phyloP scores from a whole-genome alignment of 768 basidiomycete species.

The Cubamyces sp. region DNA sequence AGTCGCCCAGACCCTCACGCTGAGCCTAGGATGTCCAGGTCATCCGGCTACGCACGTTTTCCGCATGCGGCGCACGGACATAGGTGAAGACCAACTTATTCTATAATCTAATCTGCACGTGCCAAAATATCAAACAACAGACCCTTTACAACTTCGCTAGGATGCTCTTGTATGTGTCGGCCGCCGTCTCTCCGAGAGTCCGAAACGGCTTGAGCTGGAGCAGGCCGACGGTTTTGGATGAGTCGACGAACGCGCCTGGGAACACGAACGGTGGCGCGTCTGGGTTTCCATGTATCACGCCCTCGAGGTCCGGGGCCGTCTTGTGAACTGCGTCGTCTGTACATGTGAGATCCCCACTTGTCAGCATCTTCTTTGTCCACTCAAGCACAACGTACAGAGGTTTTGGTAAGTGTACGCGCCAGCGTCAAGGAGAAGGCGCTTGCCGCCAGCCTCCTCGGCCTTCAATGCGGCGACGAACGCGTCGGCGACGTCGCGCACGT shows the following conservation, averaged over 20 bases:
- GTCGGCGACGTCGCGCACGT: constrained; percentile 41
- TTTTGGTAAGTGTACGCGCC: constrained; percentile 26
- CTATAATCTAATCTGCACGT: too few species aligned
- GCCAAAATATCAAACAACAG: background rate
- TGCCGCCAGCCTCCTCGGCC: constrained; percentile 38
- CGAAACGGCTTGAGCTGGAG: constrained; percentile 1
- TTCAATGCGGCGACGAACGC: constrained; percentile 36
- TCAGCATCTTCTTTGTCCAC: too few species aligned
- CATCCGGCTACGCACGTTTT: too few species aligned
- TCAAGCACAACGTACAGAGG: constrained; percentile 14
- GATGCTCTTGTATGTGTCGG: constrained; percentile 13
- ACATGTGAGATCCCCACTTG: too few species aligned
- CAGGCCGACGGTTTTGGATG: background rate
- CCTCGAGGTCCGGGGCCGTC: constrained; percentile 1
- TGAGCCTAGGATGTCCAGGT: too few species aligned
- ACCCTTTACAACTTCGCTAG: background rate
- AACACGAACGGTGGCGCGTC: constrained; percentile 5
- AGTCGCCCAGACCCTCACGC: too few species aligned
- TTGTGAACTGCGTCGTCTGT: constrained; percentile 9
- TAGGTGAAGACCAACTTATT: too few species aligned
- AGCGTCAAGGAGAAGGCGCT: constrained; percentile 41
- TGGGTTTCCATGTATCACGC: constrained; percentile 7
- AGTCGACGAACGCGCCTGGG: constrained; percentile 3
- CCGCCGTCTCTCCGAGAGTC: constrained; percentile 3
- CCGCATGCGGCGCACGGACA: too few species aligned